Conservation (phyloP, 2,329 filamentous ascomycete species). For the Tolypocladium tundrense region DNA sequence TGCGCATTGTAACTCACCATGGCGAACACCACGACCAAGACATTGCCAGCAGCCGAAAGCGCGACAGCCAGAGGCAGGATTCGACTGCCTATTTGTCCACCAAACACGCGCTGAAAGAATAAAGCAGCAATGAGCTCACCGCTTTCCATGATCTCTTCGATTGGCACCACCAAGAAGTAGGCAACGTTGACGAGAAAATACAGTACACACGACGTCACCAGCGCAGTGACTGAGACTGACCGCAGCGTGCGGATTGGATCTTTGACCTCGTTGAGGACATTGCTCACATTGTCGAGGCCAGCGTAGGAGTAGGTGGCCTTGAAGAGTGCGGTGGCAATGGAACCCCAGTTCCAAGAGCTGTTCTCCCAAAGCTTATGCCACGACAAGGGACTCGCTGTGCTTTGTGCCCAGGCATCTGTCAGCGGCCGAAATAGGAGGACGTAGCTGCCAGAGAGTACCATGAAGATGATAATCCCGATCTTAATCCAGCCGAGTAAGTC, state of each 20-base stretch:
- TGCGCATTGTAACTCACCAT: slow-evolving; percentile 34
- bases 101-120: slow-evolving; percentile 57
- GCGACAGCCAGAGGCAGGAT: slow-evolving; percentile 56
- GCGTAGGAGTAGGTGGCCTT: slow-evolving; percentile 62
- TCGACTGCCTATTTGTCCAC: slow-evolving; percentile 42
- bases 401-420: slow-evolving; percentile 24
- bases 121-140: slow-evolving; percentile 59
- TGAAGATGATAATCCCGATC: slow-evolving; percentile 46
- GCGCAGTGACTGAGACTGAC: slow-evolving; percentile 46
- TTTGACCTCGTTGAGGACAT: slow-evolving; percentile 35
- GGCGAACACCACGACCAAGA: slow-evolving; percentile 62
- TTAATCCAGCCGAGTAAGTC: slow-evolving; percentile 52
- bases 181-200: slow-evolving; percentile 56
- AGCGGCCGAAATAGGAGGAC: slow-evolving; percentile 37
- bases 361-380: slow-evolving; percentile 41
- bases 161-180: slow-evolving; percentile 56
- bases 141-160: slow-evolving; percentile 55
- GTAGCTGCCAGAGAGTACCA: slow-evolving; percentile 47
- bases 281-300: slow-evolving; percentile 56
- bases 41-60: slow-evolving; percentile 58
- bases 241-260: slow-evolving; percentile 47
- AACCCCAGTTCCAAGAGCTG: slow-evolving; percentile 59
- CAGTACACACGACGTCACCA: slow-evolving; percentile 49
- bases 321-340: slow-evolving; percentile 56
- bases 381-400: no score